Evolutionary conservation across 2,329 filamentous ascomycete genomes (phyloP).

Genomic region (Didymella glomerata): DNA sequence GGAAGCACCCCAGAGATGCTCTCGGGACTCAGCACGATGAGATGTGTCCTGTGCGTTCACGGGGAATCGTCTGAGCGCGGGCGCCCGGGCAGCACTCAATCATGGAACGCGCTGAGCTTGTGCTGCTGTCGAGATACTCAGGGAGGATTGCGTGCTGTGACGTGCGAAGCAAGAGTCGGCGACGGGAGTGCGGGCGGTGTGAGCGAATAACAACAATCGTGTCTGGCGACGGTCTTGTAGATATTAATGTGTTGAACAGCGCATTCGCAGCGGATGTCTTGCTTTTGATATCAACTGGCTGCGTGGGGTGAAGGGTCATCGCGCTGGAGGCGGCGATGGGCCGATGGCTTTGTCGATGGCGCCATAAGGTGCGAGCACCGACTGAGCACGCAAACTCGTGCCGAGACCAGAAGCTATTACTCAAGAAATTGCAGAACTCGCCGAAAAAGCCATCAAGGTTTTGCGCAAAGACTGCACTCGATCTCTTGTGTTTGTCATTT

Average conservation of each 20-base stretch:
- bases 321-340: constrained; percentile 10
- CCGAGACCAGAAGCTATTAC: constrained; percentile 17
- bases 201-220: neutral
- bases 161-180: constrained; percentile 13
- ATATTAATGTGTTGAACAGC: neutral
- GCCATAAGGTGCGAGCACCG: constrained; percentile 12
- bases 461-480: constrained; percentile 11
- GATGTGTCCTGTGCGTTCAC: constrained; percentile 18
- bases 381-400: constrained; percentile 17
- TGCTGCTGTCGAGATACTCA: constrained; percentile 30
- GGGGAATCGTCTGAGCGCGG: constrained; percentile 16
- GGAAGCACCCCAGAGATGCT: constrained; percentile 17
- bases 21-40: constrained; percentile 8
- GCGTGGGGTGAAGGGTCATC: constrained; percentile 17
- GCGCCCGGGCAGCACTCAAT: constrained; percentile 22
- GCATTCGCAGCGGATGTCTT: constrained; percentile 6
- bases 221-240: neutral
- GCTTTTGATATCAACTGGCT: constrained; percentile 15
- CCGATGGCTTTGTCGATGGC: constrained; percentile 9
- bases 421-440: constrained; percentile 17
- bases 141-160: constrained; percentile 33
- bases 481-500: neutral
- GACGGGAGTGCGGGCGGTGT: constrained; percentile 18
- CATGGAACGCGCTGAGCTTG: constrained; percentile 25
- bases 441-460: neutral